Percentiles rank a stretch among this genome's conserved stretches.
Evolutionary conservation across 345 rosid species (phyloP).

Genomic region (Clausena lansium): DNA sequence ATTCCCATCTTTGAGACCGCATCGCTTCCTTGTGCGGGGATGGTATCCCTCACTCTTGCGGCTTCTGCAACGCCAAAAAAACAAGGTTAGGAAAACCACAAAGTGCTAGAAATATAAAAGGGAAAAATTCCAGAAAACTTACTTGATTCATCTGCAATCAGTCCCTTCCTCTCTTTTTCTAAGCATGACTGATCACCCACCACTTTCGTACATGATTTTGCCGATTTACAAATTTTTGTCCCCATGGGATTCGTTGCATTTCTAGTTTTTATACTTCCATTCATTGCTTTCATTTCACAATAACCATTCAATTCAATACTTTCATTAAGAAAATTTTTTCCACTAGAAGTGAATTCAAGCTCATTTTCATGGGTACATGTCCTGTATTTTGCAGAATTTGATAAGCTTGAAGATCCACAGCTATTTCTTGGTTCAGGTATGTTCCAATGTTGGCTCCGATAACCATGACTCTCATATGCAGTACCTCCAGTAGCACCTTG

Average conservation of each 20-base stretch:
- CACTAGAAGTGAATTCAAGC: slow-evolving; percentile 6
- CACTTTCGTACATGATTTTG: slow-evolving; percentile 30
- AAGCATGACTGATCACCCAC: slow-evolving; percentile 35
- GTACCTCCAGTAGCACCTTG: slow-evolving; percentile 24
- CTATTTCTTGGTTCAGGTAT: slow-evolving; percentile 36
- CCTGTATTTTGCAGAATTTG: slow-evolving; percentile 25
- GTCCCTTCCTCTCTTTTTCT: slow-evolving; percentile 43
- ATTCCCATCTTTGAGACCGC: slow-evolving; percentile 38
- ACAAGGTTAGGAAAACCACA: slow-evolving; percentile 19
- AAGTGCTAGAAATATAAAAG: slow-evolving; percentile 1
- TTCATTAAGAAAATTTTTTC: slow-evolving; percentile 19
- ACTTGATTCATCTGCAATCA: slow-evolving; percentile 38
- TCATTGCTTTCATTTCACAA: slow-evolving; percentile 11
- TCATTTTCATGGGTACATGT: slow-evolving; percentile 23
- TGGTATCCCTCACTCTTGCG: slow-evolving; percentile 26
- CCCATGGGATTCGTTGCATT: slow-evolving; percentile 27
- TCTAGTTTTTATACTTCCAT: slow-evolving; percentile 25
- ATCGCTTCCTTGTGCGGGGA: slow-evolving; percentile 32
- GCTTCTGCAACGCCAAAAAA: slow-evolving; percentile 32
- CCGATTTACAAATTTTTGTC: slow-evolving; percentile 27
- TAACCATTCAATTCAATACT: slow-evolving; percentile 10
- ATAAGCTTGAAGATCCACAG: slow-evolving; percentile 27
- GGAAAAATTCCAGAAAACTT: slow-evolving; percentile 19
- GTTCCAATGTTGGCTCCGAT: slow-evolving; percentile 25
- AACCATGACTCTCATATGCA: slow-evolving; percentile 31